Evolutionary conservation across 1,139 yeast species (phyloP).

Genomic region (Suhomyces anneliseae): DNA sequence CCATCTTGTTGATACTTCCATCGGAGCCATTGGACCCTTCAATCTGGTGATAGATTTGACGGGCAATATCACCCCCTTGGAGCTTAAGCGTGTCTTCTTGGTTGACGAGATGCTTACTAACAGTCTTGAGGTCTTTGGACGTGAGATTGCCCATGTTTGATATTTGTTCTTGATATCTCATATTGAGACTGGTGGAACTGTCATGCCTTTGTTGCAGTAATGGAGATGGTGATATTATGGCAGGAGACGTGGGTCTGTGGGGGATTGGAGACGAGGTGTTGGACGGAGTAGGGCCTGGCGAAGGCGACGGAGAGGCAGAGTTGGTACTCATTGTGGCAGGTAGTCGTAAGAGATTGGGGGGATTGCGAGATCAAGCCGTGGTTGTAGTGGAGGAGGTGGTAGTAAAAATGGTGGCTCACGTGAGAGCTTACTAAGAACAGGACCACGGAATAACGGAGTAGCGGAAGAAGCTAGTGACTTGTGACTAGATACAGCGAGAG

Average conservation of each 20-base stretch:
- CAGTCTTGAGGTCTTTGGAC: conserved; percentile 26
- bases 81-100: conserved; percentile 45
- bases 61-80: conserved; percentile 73
- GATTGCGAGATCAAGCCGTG: conserved; percentile 2
- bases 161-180: conserved; percentile 24
- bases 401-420: not conserved
- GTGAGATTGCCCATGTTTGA: conserved; percentile 20
- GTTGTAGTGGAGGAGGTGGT: not conserved
- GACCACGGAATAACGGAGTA: too few relatives aligned
- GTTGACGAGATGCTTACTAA: conserved; percentile 34
- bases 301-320: not conserved
- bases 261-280: conserved; percentile 1
- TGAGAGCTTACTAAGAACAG: not conserved
- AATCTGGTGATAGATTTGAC: conserved; percentile 51
- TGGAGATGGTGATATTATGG: conserved; percentile 4
- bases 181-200: conserved; percentile 3
- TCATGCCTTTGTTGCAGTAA: conserved; percentile 5
- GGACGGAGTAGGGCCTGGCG: not conserved
- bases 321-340: not conserved
- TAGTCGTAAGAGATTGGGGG: not conserved
- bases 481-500: too few relatives aligned
- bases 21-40: conserved; percentile 8
- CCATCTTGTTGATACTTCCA: not conserved
- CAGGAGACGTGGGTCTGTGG: conserved; percentile 2
- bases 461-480: too few relatives aligned